Evolutionary conservation across 2,329 filamentous ascomycete genomes (phyloP), one percentile per base, ranked within the genome.

Genomic region (Scedosporium apiospermum): DNA sequence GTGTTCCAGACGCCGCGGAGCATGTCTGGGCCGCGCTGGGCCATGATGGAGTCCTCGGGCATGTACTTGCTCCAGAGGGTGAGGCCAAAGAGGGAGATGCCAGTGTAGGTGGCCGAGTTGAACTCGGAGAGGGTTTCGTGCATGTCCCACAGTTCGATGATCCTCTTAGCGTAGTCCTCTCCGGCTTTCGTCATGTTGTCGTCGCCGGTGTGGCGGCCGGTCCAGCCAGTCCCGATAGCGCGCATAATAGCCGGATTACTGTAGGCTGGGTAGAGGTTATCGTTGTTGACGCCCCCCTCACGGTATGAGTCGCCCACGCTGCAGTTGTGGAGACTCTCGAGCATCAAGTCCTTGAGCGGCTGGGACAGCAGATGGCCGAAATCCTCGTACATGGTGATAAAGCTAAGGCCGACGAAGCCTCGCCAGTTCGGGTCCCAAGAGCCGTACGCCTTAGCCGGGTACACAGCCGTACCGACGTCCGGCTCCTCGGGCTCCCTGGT

Each of bases 361-460:
- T 70, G 65, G 60, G 70, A 73, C 3, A 80, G 65, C 1, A 86
- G 73, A 63, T 80, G 69, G 0, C 75, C 69, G 61, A 83, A 87
- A 65, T 87, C 84, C 68, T 87, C 84, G 23, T 85, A 74, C 27
- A 80, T 80, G 49, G 87, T 73, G 27, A 87, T 79, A 14, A 87
- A 76, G 0, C 82, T 79, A 0, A 82, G 85, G 12, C 83, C 82
- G 41, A 87, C 76, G 63, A 88, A 87, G 0, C 84, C 84, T 59
- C 85, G 76, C 84, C 84, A 87, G 65, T 88, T 87, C 1, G 84
- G 83, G 66, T 87, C 85, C 81, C 82, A 87, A 0, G 79, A 78
- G 62, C 79, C 76, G 68, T 86, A 85, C 41, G 83, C 82, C 3
- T 70, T 68, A n/a, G 76, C 70, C 1, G 77, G 75, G 65, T 87